Evolutionary conservation across 139 green algal genomes (phyloP), one percentile per base, ranked within the genome.

Genomic region (Volvox reticuliferus): DNA sequence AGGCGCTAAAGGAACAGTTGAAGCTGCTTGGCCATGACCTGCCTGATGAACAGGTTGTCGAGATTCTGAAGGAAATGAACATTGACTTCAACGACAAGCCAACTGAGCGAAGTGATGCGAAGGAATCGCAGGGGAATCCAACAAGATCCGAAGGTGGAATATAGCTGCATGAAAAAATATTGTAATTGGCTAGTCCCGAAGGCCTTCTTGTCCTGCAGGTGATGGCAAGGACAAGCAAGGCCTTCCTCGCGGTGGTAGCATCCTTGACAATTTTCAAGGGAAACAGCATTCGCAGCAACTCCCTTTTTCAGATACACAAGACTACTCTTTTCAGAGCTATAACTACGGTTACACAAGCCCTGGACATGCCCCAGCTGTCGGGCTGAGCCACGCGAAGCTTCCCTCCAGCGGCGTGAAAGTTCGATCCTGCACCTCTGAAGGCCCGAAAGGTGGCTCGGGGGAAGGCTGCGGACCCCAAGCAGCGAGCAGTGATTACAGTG

Each of bases 41-140:
- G 0, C 93, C 93, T 0, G 90, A 93, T 20, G 69, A 88, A 0
- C 93, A 95, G 63, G 90, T 95, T n/a, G 33, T 88, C 0, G 69
- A 33, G 14, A 95, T 95, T 12, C 62, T 95, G 17, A 80, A 82
- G 3, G 93, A 95, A 0, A 95, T 95, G 93, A 89, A 92, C 20
- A 90, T 95, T 32, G 84, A 90, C 77, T 92, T 92, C 32, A 62
- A 86, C 3, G 71, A 30, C 68, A 61, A 82, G 35, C 76, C 33
- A 21, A 1, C n/a, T 18, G 76, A 82, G 19, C 65, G 21, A 73
- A 73, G 9, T 55, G 44, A 55, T 55, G 44, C 44, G 44, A 55
- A 24, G 65, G 65, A 73, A 24, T 73, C 65, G 65, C 65, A 3
- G 2, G 21, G 65, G 21, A 28, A 28, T 12, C 65, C 65, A 73